Evolutionary conservation across 2,329 filamentous ascomycete genomes (phyloP), one percentile per base, ranked within the genome.

Genomic region (Orbilia blumenaviensis): DNA sequence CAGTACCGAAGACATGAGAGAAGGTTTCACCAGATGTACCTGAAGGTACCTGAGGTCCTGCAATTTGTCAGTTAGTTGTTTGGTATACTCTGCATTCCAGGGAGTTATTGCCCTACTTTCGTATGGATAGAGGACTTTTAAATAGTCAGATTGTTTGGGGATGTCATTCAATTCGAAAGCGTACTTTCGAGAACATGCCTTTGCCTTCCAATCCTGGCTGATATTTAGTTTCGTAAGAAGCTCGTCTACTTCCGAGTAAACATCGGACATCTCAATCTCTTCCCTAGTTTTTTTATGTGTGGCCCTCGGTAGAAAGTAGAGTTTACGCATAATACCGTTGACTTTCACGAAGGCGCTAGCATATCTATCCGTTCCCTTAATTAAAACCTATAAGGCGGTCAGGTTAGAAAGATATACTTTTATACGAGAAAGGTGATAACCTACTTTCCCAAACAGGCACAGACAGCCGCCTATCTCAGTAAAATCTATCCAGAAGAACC

Each of bases 401-500:
- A 18, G 9, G 3, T 71, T 25, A 62, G 23, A 32, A 0, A 18
- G 29, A 14, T 0, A 21, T 3, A 16, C 10, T 18, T 21, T 34
- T 29, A n/a, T 25, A 10, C 23, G 32, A 1, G 2, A 34, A 21
- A n/a, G 8, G 2, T 3, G 9, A 23, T 36, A n/a, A 64, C 25
- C 5, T 64, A 69, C 94, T 82, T 99, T 99, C 78, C 95, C 95
- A 81, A 99, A 98, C 9, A 99, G 87, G 82, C 93, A 98, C 8
- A 99, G 85, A 79, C 90, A 95, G 73, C 94, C 94, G 80, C 94
- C 93, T 81, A 97, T 86, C 82, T 99, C 95, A 0, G 91, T 93
- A 81, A 97, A 99, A 83, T 99, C 95, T 6, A 92, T 91, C 95
- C 95, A 99, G 85, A 97, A 99, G 85, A 99, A 93, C 79, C 91